These are phyloP conservation scores for Sodiomyces alkalinus DNA, from an alignment of 2,329 filamentous ascomycete genomes.

Conservation along the genomic window DNA sequence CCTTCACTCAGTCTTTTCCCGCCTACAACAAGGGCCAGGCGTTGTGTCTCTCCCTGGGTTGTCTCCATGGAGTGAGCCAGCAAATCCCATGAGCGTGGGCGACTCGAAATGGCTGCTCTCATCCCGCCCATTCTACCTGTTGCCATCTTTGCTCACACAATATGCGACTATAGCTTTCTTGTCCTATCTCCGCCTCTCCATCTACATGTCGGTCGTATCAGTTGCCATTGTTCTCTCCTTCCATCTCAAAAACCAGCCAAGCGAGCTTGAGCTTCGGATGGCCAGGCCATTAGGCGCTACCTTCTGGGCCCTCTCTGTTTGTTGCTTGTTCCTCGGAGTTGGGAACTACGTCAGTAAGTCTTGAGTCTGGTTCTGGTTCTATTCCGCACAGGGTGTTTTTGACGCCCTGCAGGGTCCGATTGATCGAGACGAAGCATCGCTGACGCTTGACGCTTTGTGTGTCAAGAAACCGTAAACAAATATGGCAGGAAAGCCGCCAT, in stretches of 20 bases:
- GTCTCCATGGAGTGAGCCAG: not conserved
- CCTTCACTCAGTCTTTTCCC: not conserved
- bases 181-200: constrained; percentile 74
- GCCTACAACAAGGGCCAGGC: not conserved
- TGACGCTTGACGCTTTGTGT: constrained; percentile 1
- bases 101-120: not conserved
- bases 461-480: constrained; percentile 51
- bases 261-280: constrained; percentile 55
- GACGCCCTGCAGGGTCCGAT: no score
- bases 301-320: constrained; percentile 71
- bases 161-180: constrained; percentile 68
- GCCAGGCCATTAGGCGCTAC: constrained; percentile 72
- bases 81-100: not conserved
- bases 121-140: not conserved
- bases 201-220: constrained; percentile 83
- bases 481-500: constrained; percentile 68
- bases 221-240: constrained; percentile 89
- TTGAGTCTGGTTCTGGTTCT: no score
- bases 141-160: not conserved
- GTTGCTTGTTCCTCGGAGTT: constrained; percentile 63
- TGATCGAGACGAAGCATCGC: no score
- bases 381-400: no score
- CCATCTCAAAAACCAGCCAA: constrained; percentile 64
- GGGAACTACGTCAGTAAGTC: constrained; percentile 71
- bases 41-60: no score